phyloP scores from a whole-genome alignment of 2,329 filamentous ascomycete genomes.

The Diaporthe australafricana region DNA sequence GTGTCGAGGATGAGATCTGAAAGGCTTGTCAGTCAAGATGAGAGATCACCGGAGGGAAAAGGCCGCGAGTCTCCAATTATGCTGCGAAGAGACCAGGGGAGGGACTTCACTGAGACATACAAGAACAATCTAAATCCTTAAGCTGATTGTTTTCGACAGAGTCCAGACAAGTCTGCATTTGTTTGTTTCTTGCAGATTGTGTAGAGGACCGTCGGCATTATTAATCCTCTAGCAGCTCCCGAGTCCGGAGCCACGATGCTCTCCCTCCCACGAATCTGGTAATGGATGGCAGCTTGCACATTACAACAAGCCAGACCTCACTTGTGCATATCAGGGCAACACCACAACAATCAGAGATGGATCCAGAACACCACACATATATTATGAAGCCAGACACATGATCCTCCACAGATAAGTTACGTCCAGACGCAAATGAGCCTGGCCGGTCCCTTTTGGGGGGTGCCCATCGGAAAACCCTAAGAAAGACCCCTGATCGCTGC shows the following conservation, averaged over 20 bases:
- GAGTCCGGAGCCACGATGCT: conserved; percentile 14
- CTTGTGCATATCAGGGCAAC: background rate
- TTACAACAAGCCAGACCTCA: background rate
- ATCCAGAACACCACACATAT: too few species aligned
- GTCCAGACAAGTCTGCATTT: background rate
- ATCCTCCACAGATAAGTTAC: too few species aligned
- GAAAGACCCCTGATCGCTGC: background rate
- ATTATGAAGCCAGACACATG: background rate
- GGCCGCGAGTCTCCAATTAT: background rate
- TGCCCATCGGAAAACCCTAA: background rate
- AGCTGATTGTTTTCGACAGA: background rate
- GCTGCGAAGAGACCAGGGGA: background rate
- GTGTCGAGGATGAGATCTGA: background rate
- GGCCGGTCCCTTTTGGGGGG: background rate
- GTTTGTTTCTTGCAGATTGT: background rate
- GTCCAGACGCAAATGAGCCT: background rate
- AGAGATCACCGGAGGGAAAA: too few species aligned
- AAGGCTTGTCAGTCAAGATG: conserved; percentile 1
- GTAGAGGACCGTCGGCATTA: background rate
- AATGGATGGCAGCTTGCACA: background rate
- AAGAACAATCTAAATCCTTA: background rate
- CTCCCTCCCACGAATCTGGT: background rate
- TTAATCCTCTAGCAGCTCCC: conserved; percentile 23
- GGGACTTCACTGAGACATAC: background rate
- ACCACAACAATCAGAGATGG: background rate